phyloP scores from a whole-genome alignment of 306 rosid species.

The Canavalia gladiata region DNA sequence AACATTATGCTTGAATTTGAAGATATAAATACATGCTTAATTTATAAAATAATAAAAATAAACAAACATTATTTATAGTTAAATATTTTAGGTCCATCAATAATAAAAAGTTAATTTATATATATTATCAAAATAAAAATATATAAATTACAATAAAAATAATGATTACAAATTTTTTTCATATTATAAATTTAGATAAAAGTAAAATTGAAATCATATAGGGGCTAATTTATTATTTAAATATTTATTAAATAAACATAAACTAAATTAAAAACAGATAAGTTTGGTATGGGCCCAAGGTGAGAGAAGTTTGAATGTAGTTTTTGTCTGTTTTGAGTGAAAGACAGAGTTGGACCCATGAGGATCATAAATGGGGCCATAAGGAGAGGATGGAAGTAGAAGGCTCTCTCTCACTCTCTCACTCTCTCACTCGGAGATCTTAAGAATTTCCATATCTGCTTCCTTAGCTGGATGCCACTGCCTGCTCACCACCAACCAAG shows the following conservation, averaged over 20 bases:
- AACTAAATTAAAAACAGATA: not conserved
- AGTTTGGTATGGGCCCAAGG: not conserved
- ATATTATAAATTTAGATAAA: no score
- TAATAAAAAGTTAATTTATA: no score
- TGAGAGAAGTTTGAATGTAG: not conserved
- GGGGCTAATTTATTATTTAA: not conserved
- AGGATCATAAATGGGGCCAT: constrained; percentile 36
- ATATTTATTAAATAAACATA: not conserved
- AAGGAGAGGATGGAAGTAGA: not conserved
- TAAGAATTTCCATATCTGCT: constrained; percentile 36
- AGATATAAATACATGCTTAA: no score
- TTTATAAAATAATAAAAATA: no score
- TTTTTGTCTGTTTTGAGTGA: not conserved
- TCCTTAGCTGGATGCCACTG: constrained; percentile 64
- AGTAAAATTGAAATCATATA: no score
- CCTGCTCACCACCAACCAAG: constrained; percentile 21
- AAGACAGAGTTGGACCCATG: constrained; percentile 18
- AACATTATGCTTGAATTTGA: no score
- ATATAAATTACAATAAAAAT: no score
- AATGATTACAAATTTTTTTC: no score
- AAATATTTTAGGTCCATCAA: no score
- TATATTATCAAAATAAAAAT: no score
- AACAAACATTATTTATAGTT: no score
- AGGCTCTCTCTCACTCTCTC: not conserved
- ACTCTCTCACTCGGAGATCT: constrained; percentile 40